These are phyloP conservation scores for Narthecium ossifragum DNA, from an alignment of 106 monocot species.

Conservation along the genomic window DNA sequence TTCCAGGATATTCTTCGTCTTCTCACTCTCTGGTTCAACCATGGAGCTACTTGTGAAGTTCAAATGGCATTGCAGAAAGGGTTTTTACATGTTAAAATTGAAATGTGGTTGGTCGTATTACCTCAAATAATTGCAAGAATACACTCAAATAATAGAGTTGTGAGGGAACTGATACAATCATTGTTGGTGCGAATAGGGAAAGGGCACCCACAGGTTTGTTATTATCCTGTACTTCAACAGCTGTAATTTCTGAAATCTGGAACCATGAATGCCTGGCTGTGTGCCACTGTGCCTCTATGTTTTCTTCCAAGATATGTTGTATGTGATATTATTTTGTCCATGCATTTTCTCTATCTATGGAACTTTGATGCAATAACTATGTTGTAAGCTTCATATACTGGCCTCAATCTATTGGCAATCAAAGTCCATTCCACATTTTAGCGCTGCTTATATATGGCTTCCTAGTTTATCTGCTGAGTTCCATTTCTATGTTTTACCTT, in stretches of 20 bases:
- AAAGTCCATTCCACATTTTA: too few relatives aligned
- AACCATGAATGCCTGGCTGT: too few relatives aligned
- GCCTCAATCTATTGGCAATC: too few relatives aligned
- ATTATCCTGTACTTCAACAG: background rate
- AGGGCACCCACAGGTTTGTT: constrained; percentile 88
- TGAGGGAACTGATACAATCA: constrained; percentile 93
- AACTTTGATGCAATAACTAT: too few relatives aligned
- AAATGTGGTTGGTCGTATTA: constrained; percentile 96
- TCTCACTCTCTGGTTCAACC: constrained; percentile 96
- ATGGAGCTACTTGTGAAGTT: constrained; percentile 94
- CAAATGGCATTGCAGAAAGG: constrained; percentile 87
- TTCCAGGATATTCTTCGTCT: constrained; percentile 95
- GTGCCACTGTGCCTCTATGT: too few relatives aligned
- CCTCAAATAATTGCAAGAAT: constrained; percentile 99
- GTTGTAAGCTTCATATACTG: too few relatives aligned
- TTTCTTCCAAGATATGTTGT: too few relatives aligned
- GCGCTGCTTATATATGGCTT: too few relatives aligned
- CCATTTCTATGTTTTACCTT: background rate
- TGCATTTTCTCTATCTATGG: too few relatives aligned
- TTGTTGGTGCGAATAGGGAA: constrained; percentile 86
- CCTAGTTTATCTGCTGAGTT: background rate
- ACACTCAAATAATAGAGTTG: constrained; percentile 88
- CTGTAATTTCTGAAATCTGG: too few relatives aligned
- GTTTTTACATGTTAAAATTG: constrained; percentile 94
- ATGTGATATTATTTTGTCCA: too few relatives aligned